phyloP scores from a whole-genome alignment of 176 grass and related monocot species.

The Rhipidocladum racemiflorum region DNA sequence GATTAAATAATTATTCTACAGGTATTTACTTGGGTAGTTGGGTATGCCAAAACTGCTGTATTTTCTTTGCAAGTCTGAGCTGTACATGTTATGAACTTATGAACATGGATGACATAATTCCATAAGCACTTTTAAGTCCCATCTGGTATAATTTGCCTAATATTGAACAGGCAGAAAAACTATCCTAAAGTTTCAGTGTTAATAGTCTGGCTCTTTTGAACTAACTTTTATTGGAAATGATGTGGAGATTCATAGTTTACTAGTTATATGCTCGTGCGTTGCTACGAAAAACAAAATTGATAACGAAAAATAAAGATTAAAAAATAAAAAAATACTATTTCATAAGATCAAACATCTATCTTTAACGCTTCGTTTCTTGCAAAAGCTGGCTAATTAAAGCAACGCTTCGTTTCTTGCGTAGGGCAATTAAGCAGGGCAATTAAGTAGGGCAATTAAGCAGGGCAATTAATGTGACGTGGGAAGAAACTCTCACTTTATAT shows the following conservation, averaged over 20 bases:
- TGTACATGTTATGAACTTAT: background rate
- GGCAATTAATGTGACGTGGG: too few relatives aligned
- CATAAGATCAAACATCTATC: too few relatives aligned
- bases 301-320: too few relatives aligned
- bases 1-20: conserved; percentile 25
- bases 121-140: background rate
- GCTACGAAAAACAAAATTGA: too few relatives aligned
- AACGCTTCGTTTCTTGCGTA: too few relatives aligned
- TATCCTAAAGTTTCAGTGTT: background rate
- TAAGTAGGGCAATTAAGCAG: too few relatives aligned
- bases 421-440: too few relatives aligned
- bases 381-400: too few relatives aligned
- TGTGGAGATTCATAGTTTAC: conserved; percentile 11
- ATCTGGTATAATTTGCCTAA: conserved; percentile 10
- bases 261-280: too few relatives aligned
- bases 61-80: conserved; percentile 5
- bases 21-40: background rate
- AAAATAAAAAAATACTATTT: too few relatives aligned
- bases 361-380: too few relatives aligned
- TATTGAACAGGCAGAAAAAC: background rate
- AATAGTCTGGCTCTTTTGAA: background rate
- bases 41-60: background rate
- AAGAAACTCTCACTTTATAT: too few relatives aligned
- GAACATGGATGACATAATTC: background rate
- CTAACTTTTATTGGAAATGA: conserved; percentile 10